These are phyloP conservation scores for Marasmius tenuissimus DNA, from an alignment of 1,284 basidiomycete genomes.

Conservation along the genomic window DNA sequence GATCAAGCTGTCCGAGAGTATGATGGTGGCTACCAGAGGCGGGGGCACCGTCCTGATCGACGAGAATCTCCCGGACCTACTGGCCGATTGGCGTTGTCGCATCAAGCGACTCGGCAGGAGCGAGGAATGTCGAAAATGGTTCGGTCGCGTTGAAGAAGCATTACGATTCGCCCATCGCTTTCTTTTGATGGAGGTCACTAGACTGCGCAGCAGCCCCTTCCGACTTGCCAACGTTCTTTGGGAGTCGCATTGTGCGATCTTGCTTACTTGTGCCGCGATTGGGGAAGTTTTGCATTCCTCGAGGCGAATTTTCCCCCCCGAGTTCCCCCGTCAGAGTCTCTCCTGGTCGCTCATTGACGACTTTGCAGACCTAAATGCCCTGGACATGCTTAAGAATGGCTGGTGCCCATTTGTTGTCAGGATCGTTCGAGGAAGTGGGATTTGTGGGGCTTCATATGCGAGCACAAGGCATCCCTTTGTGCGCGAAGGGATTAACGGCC, in stretches of 20 bases:
- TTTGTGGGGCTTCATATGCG: neutral
- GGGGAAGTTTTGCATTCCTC: neutral
- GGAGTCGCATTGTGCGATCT: neutral
- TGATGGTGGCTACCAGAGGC: neutral
- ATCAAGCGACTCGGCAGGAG: neutral
- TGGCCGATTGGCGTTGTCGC: neutral
- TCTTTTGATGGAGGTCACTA: neutral
- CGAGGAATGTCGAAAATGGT: neutral
- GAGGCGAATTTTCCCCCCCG: neutral
- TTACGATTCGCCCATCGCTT: neutral
- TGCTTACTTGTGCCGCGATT: neutral
- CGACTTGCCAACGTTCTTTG: neutral
- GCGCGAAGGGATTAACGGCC: neutral
- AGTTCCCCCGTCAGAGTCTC: neutral
- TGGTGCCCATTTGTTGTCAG: neutral
- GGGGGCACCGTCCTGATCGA: neutral
- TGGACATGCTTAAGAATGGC: neutral
- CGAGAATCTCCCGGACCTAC: neutral
- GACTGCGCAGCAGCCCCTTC: neutral
- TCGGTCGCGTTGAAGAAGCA: neutral
- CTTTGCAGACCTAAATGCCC: neutral
- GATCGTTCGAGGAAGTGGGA: neutral
- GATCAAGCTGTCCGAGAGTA: neutral
- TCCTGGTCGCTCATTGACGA: neutral
- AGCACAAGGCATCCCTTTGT: neutral